Evolutionary conservation across 306 rosid genomes (phyloP), one percentile per base, ranked within the genome.

Genomic region (Medicago arabica): DNA sequence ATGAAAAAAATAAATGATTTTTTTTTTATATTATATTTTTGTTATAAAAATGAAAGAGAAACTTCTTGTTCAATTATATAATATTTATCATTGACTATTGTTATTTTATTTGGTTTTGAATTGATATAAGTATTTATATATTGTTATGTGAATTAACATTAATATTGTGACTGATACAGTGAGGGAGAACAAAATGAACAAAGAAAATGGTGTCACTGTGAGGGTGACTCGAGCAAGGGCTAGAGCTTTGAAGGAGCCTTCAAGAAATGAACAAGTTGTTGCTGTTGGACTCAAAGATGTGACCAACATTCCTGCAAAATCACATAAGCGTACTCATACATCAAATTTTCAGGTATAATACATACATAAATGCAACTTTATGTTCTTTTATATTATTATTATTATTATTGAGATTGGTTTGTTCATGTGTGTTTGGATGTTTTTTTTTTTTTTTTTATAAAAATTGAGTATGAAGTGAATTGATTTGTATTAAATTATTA

Each of bases 171-270:
- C 15, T 67, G 12, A 16, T 67, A 23, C 17, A 67, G 38, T 67
- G 57, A 4, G 13, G 85, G 96, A 83, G 76, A 36, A 75, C 83
- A 73, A 85, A 63, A 95, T 90, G 98, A 80, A 71, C 16, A 84
- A 81, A 63, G 96, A 86, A 76, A 84, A 84, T 67, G 58, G 61
- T 14, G 41, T 13, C 19, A 61, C 12, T 54, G 38, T 72, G 61
- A 83, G 98, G 59, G 73, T 95, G 68, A 95, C 98, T 39, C 77
- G 97, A 76, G 91, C 98, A 60, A 82, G 91, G 79, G 88, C 93
- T 19, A 91, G 83, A 86, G 89, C 83, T 38, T 47, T 88, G 74
- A 84, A 69, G 62, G 74, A 59, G 1, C 55, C 87, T 49, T 80
- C 88, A 71, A 13, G 82, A 54, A 68, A 94, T 80, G 75, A 66